Percentiles rank a stretch among this genome's conserved stretches.
Conservation (phyloP, 805 yeast genomes). For the Starmerella bombicola region DNA sequence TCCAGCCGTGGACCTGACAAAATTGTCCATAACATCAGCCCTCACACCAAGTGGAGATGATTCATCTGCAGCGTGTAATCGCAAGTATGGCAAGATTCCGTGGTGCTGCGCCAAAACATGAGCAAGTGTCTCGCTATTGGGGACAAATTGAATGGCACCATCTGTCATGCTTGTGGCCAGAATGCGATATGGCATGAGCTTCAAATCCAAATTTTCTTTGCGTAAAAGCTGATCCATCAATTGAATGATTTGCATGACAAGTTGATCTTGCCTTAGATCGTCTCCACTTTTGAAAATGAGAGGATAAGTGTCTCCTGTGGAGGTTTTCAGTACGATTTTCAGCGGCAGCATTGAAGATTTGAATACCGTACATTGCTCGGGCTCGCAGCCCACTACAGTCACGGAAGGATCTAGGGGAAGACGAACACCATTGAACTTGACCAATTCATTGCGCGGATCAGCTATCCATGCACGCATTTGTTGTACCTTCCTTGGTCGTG, state of each 20-base stretch:
- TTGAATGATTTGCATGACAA: slow-evolving; percentile 84
- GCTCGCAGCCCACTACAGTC: slow-evolving; percentile 58
- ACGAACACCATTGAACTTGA: slow-evolving; percentile 42
- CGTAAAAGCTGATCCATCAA: slow-evolving; percentile 80
- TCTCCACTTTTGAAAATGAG: slow-evolving; percentile 93
- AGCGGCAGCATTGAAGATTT: slow-evolving; percentile 85
- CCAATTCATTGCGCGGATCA: slow-evolving; percentile 35
- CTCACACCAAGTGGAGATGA: slow-evolving; percentile 34
- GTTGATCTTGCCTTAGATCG: slow-evolving; percentile 90
- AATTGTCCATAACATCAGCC: slow-evolving; percentile 75
- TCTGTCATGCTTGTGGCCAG: slow-evolving; percentile 82
- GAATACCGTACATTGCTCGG: slow-evolving; percentile 74
- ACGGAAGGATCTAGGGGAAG: slow-evolving; percentile 78
- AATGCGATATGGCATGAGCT: slow-evolving; percentile 77
- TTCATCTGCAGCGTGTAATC: slow-evolving; percentile 48
- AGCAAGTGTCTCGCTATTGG: slow-evolving; percentile 70
- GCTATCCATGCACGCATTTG: slow-evolving; percentile 45
- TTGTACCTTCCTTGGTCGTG: slow-evolving; percentile 66
- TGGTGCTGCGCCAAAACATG: slow-evolving; percentile 60
- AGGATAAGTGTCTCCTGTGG: slow-evolving; percentile 43
- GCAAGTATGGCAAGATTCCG: slow-evolving; percentile 62
- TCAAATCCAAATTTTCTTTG: slow-evolving; percentile 81
- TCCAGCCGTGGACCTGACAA: slow-evolving; percentile 91
- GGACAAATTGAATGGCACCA: slow-evolving; percentile 90
- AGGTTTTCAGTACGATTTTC: slow-evolving; percentile 62